Evolutionary conservation across 257 asterid genomes (phyloP), one percentile per base, ranked within the genome.

Genomic region (Gentiana straminea): DNA sequence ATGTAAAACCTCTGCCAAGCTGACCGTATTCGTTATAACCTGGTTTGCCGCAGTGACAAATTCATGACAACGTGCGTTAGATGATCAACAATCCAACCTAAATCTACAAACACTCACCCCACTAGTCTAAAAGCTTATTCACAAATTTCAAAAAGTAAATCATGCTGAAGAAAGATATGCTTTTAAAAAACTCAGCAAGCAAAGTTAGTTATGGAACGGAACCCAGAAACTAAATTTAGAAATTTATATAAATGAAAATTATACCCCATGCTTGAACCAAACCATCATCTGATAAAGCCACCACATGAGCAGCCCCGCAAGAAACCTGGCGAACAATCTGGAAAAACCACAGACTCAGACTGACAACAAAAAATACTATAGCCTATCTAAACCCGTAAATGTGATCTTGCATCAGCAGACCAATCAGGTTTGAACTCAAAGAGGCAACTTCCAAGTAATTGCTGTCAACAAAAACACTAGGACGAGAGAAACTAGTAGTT

Each of bases 11-110:
- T 89, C 99, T 81, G 66, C 99, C 95, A 72, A 92, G 94, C 86
- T 92, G 97, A 64, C 95, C 97, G 78, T 60, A 85, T 71, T 88
- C 99, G 81, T 88, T 92, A 75, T 92, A 88, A 77, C 99, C 99
- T 91, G 95, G 76, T 83, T 78, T 78, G 71, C 71, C 76, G 64
- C 79, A 79, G 73, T 64, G 72, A 77, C 72, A 78, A 73, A 79
- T 75, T 70, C 51, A 55, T 43, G 15, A 62, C 55, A 58, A 33
- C 43, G 62, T 57, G 35, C 45, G 57, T 71, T 55, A 54, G 68
- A 55, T 3, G 8, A 38, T 12, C 35, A 33, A 55, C 56, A 33
- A 49, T 11, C 13, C 33, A 52, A 41, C 35, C 35, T 52, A 45
- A 44, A 46, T 46, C 63, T 35, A 12, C 7, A 49, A 50, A 64